phyloP scores from a whole-genome alignment of 73 alveolate genomes.

The Paramecium bursaria region DNA sequence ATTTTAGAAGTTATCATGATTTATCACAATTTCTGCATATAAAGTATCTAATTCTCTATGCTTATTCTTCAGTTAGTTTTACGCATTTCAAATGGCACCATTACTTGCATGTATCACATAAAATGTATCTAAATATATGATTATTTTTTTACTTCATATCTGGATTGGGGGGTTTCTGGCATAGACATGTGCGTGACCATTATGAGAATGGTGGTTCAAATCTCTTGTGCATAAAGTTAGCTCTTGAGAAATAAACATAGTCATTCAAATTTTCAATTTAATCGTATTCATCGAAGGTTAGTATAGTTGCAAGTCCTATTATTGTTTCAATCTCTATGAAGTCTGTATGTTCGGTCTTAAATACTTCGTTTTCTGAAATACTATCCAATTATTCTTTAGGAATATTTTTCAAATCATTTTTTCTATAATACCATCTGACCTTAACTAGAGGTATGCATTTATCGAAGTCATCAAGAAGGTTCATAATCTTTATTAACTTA shows the following conservation, averaged over 20 bases:
- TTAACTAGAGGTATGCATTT: conserved; percentile 49
- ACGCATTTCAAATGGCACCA: conserved; percentile 60
- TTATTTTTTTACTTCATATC: conserved; percentile 43
- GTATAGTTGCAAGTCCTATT: conserved; percentile 42
- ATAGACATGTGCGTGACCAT: conserved; percentile 28
- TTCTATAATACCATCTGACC: conserved; percentile 39
- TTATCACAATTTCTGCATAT: conserved; percentile 14
- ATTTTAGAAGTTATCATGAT: neutral
- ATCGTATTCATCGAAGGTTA: conserved; percentile 46
- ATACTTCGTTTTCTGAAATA: conserved; percentile 57
- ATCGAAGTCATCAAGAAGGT: conserved; percentile 45
- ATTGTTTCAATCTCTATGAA: conserved; percentile 49
- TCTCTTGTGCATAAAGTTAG: conserved; percentile 12
- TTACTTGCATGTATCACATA: conserved; percentile 41
- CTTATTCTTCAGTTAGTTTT: conserved; percentile 15
- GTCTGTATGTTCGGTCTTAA: conserved; percentile 45
- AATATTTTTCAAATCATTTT: conserved; percentile 21
- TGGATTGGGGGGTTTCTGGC: conserved; percentile 61
- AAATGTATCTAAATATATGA: conserved; percentile 9
- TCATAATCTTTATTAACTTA: conserved; percentile 38
- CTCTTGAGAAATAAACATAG: conserved; percentile 34
- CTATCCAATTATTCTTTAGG: conserved; percentile 56
- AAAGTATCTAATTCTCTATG: conserved; percentile 7
- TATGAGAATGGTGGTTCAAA: neutral
- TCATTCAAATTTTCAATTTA: conserved; percentile 38